Conservation (phyloP, 345 rosid species). For the Gossypium herbaceum region DNA sequence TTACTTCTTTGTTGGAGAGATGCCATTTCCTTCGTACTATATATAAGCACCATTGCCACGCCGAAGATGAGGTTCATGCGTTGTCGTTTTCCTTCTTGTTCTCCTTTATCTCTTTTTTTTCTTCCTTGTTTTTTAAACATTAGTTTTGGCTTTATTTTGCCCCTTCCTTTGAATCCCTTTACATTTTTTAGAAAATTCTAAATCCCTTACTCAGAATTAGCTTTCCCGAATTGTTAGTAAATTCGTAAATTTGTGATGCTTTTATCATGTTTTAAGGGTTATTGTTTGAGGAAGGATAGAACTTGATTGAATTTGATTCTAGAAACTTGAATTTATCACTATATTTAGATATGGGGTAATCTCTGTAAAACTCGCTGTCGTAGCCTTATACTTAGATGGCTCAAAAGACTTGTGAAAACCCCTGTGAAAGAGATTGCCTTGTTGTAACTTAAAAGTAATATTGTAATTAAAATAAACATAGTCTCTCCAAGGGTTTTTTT, state of each 20-base stretch:
- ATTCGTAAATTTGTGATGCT: neutral
- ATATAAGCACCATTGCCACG: slow-evolving; percentile 71
- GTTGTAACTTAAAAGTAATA: neutral
- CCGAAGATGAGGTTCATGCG: slow-evolving; percentile 58
- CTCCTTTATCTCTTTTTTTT: neutral
- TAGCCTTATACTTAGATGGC: neutral
- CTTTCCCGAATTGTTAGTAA: neutral
- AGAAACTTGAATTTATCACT: neutral
- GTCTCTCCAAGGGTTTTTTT: neutral
- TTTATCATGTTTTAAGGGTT: neutral
- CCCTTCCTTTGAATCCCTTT: neutral
- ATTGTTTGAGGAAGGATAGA: neutral
- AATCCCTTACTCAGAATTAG: neutral
- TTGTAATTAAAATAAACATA: neutral
- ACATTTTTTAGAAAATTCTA: neutral
- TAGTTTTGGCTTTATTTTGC: neutral
- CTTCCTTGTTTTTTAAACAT: no score
- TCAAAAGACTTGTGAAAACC: neutral
- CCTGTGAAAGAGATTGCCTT: neutral
- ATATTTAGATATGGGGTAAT: neutral
- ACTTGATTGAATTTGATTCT: neutral
- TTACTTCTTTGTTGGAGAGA: slow-evolving; percentile 40
- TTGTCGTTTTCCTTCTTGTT: slow-evolving; percentile 4
- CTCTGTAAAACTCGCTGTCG: neutral
- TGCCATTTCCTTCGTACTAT: slow-evolving; percentile 51